Evolutionary conservation across 2,329 filamentous ascomycete species (phyloP).

Genomic region (Phialocephala sp.): DNA sequence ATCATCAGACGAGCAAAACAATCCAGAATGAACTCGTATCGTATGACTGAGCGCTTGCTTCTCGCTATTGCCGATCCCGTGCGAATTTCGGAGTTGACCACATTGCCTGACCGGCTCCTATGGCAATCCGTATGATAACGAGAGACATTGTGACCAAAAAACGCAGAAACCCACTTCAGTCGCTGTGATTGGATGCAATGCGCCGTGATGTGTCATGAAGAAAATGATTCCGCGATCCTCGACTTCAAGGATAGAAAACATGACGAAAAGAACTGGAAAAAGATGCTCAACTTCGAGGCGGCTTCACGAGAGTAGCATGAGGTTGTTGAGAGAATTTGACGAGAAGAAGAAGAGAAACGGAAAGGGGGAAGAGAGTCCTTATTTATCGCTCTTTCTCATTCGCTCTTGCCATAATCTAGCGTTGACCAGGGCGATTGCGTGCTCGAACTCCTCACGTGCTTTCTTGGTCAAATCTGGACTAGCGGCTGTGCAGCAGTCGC

Average conservation of each 20-base stretch:
- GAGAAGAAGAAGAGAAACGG: constrained; percentile 12
- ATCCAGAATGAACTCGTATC: neutral
- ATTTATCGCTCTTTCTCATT: constrained; percentile 21
- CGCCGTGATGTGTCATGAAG: constrained; percentile 22
- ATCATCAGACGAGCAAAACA: neutral
- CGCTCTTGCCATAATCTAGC: constrained; percentile 19
- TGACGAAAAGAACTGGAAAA: constrained; percentile 26
- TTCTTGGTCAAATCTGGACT: neutral
- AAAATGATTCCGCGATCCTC: constrained; percentile 10
- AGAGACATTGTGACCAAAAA: neutral
- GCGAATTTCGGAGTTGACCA: constrained; percentile 7
- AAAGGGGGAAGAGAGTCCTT: neutral
- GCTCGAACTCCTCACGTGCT: constrained; percentile 4
- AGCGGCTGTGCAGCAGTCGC: neutral
- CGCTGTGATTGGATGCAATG: constrained; percentile 27
- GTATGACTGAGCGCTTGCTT: constrained; percentile 15
- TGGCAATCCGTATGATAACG: constrained; percentile 15
- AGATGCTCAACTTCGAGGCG: constrained; percentile 23
- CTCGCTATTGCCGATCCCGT: neutral
- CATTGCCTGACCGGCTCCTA: constrained; percentile 7
- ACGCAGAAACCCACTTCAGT: constrained; percentile 26
- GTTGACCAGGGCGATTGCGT: constrained; percentile 33
- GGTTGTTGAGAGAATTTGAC: constrained; percentile 14
- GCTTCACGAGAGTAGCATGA: constrained; percentile 11
- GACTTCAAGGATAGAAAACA: constrained; percentile 24